These are phyloP conservation scores for Mucor irregularis DNA, from an alignment of 371 early-diverging fungal species.

Conservation along the genomic window DNA sequence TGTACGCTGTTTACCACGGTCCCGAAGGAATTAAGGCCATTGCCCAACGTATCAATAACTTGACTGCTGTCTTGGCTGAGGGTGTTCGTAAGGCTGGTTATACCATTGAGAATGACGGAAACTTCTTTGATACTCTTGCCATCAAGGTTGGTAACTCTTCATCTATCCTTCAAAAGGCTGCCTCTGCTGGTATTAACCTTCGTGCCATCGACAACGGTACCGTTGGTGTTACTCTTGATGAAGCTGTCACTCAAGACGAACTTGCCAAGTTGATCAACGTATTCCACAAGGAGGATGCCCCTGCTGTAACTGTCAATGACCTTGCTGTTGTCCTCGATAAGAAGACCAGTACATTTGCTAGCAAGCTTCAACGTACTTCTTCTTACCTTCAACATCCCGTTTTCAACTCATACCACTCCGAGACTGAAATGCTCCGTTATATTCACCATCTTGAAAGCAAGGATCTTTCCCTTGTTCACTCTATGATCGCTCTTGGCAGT, in stretches of 20 bases:
- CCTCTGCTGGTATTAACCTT: constrained; percentile 82
- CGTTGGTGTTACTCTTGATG: constrained; percentile 89
- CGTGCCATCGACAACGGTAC: constrained; percentile 75
- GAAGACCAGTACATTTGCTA: constrained; percentile 57
- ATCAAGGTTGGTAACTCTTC: constrained; percentile 68
- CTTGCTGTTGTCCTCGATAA: constrained; percentile 42
- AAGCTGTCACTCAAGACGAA: constrained; percentile 84
- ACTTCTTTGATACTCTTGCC: constrained; percentile 93
- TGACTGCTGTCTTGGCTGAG: constrained; percentile 82
- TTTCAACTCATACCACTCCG: constrained; percentile 95
- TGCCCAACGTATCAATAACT: constrained; percentile 88
- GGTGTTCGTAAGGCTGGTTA: constrained; percentile 73
- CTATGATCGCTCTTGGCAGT: constrained; percentile 97
- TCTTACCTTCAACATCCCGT: constrained; percentile 83
- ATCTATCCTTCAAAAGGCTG: constrained; percentile 71
- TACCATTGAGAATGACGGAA: constrained; percentile 71
- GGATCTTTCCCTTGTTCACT: constrained; percentile 94
- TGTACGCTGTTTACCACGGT: constrained; percentile 97
- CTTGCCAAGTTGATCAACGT: constrained; percentile 71
- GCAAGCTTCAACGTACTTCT: constrained; percentile 71
- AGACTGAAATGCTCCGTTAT: constrained; percentile 98
- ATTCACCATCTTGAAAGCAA: constrained; percentile 90
- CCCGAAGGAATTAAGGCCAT: constrained; percentile 89
- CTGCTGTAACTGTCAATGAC: constrained; percentile 45
- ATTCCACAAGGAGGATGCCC: constrained; percentile 63